Conservation (phyloP, 78 protist genomes). For the Creolimax fragrantissima region DNA sequence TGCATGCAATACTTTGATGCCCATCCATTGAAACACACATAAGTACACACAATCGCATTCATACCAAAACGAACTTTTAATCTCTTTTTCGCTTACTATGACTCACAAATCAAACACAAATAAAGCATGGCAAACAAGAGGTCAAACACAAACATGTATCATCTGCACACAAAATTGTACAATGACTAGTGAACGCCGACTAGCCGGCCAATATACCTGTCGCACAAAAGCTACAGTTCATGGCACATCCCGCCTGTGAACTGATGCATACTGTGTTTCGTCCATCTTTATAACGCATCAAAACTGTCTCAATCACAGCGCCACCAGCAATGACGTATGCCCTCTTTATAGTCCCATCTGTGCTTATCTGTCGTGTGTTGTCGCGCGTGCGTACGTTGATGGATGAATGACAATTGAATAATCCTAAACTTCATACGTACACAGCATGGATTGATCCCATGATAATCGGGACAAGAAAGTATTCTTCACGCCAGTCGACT, state of each 20-base stretch:
- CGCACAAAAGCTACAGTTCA: slow-evolving; percentile 56
- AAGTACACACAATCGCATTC: too few relatives aligned
- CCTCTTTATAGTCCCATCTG: not conserved
- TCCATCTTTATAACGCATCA: not conserved
- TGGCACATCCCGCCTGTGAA: slow-evolving; percentile 57
- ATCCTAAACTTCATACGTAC: not conserved
- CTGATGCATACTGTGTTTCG: slow-evolving; percentile 35
- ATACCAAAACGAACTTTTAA: too few relatives aligned
- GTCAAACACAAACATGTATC: not conserved
- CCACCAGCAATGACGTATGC: not conserved
- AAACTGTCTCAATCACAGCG: not conserved
- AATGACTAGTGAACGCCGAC: not conserved
- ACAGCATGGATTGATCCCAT: not conserved
- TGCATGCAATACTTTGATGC: too few relatives aligned
- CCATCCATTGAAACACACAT: too few relatives aligned
- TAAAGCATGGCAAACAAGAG: not conserved
- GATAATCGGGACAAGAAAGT: not conserved
- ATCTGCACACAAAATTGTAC: not conserved
- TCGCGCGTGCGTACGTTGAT: not conserved
- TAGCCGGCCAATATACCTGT: slow-evolving; percentile 35
- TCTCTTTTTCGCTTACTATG: too few relatives aligned
- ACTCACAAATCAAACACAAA: too few relatives aligned
- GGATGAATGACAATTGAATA: not conserved
- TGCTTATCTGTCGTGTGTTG: not conserved
- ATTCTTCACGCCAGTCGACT: not conserved